Evolutionary conservation across 176 grass and related monocot species (phyloP), one percentile per base, ranked within the genome.

Genomic region (Saccharum spontaneum): DNA sequence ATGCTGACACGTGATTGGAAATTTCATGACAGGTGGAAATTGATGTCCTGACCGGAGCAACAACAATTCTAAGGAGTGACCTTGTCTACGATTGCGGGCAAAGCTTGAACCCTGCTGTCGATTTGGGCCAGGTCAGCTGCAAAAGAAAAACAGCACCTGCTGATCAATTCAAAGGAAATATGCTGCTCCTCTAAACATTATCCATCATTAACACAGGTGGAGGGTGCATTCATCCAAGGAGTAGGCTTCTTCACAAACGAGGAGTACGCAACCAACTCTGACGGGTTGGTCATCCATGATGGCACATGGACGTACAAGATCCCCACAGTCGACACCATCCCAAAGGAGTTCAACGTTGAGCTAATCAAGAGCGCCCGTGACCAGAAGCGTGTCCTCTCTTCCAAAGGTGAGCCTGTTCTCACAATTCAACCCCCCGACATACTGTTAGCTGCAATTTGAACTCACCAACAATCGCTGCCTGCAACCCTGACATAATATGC

Each of bases 301-400:
- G 90, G 92, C 30, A 97, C 94, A 20, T 94, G 94, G 94, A 97
- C 88, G 22, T 97, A 97, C 82, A 97, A 97, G 76, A 88, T 94
- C 74, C 94, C 94, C 6, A 94, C 90, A 0, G 79, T 97, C 23
- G 94, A 97, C 73, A 97, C 89, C 65, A 94, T 97, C 68, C 91
- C 94, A 0, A 97, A 92, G 86, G 67, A 97, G 57, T 86, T 97
- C 67, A 94, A 97, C 61, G 90, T 97, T 13, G 89, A 97, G 72
- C 85, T 97, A 3, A 67, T 94, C 57, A 94, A 87, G 18, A 97
- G 85, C 38, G 91, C 86, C 31, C 87, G 79, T 36, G 88, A 94
- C 41, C 41, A 77, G 37, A 94, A 89, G 66, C 91, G 85, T 24
- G 82, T 94, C 17, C 92, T 97, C 5, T 97, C 94, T 10, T 97